A percentile compares a stretch with the other conserved stretches of the same genome.
phyloP scores from a whole-genome alignment of 495 filamentous ascomycete species.

The Hypoxylon lenormandii region DNA sequence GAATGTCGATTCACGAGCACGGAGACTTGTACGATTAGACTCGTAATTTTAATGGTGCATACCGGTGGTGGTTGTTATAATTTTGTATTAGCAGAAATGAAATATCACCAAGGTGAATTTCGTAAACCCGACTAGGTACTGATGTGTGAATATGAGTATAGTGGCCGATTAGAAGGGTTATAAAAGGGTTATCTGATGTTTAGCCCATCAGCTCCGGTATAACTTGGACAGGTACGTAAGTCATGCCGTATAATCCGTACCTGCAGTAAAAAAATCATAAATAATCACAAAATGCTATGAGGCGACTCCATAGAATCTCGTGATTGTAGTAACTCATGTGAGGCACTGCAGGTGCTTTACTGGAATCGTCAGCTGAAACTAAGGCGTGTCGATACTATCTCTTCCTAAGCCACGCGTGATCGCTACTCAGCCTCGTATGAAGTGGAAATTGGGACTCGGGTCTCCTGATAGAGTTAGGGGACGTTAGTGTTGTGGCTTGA shows the following conservation, averaged over 20 bases:
- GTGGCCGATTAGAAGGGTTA: background rate
- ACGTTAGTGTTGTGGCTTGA: background rate
- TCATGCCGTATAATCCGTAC: background rate
- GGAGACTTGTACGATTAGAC: slow-evolving; percentile 31
- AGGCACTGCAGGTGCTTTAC: slow-evolving; percentile 33
- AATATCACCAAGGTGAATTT: slow-evolving; percentile 2
- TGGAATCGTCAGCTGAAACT: slow-evolving; percentile 36
- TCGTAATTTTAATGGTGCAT: slow-evolving; percentile 46
- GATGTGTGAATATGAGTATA: background rate
- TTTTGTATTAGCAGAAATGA: slow-evolving; percentile 18
- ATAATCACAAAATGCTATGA: too few relatives aligned
- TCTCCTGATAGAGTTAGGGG: background rate
- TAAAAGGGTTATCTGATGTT: too few relatives aligned
- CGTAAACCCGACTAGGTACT: background rate
- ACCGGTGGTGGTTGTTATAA: slow-evolving; percentile 24
- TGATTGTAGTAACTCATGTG: slow-evolving; percentile 35
- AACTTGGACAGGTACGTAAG: background rate
- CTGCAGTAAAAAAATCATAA: background rate
- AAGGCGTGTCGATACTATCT: slow-evolving; percentile 7
- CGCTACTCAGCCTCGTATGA: slow-evolving; percentile 29
- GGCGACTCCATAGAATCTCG: slow-evolving; percentile 6
- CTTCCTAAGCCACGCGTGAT: slow-evolving; percentile 23
- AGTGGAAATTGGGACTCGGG: slow-evolving; percentile 10
- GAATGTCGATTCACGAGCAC: slow-evolving; percentile 9
- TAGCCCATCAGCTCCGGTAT: too few relatives aligned